A percentile compares a stretch with the other conserved stretches of the same genome.
These are phyloP conservation scores for Crucibulum laeve DNA, from an alignment of 768 basidiomycete genomes.

Conservation along the genomic window DNA sequence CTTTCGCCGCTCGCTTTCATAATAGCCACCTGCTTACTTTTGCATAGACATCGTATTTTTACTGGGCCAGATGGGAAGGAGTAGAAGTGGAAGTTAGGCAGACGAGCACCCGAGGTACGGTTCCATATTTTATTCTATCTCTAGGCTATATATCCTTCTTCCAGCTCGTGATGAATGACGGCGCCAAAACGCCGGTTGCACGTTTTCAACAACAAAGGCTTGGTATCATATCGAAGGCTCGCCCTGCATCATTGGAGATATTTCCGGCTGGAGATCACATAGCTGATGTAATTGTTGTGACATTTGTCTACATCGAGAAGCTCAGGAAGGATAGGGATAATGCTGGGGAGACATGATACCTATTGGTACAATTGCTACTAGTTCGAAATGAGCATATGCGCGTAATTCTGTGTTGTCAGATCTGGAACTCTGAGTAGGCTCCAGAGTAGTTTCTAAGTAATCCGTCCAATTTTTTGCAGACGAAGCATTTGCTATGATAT, in stretches of 20 bases:
- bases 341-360: no score
- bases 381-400: no score
- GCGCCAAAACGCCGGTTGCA: constrained; percentile 12
- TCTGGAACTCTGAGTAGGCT: no score
- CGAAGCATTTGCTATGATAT: no score
- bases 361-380: no score
- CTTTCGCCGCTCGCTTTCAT: not conserved
- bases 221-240: constrained; percentile 8
- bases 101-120: constrained; percentile 7
- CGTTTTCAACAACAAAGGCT: constrained; percentile 10
- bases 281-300: constrained; percentile 19
- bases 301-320: constrained; percentile 25
- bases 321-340: constrained; percentile 17
- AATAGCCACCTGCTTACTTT: constrained; percentile 1
- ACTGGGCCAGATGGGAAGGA: constrained; percentile 17
- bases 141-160: not conserved
- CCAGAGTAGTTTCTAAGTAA: no score
- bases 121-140: not conserved
- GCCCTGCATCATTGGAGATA: constrained; percentile 15
- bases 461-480: no score
- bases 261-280: constrained; percentile 18
- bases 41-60: constrained; percentile 15
- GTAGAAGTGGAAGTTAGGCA: constrained; percentile 17
- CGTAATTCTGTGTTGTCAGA: no score
- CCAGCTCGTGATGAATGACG: constrained; percentile 16